phyloP scores from a whole-genome alignment of 345 rosid genomes.

The Hibiscus tridactylites region DNA sequence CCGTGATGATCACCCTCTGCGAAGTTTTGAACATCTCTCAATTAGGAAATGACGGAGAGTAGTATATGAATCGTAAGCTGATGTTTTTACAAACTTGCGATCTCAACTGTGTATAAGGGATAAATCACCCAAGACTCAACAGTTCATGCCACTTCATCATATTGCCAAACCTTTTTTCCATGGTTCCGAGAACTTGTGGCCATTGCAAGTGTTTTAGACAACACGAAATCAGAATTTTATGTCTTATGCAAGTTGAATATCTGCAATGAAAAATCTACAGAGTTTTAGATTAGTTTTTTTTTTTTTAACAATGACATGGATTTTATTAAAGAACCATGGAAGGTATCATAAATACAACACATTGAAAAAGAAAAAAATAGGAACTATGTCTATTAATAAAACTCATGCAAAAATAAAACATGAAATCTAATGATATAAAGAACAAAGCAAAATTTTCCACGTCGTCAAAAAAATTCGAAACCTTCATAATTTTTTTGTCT shows the following conservation, averaged over 20 bases:
- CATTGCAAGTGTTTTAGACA: conserved; percentile 9
- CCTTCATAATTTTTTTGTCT: too few species aligned
- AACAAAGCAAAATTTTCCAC: too few species aligned
- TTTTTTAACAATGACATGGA: too few species aligned
- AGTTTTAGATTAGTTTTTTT: too few species aligned
- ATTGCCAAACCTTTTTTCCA: neutral
- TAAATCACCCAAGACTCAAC: conserved; percentile 4
- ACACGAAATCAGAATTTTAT: conserved; percentile 10
- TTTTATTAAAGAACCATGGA: too few species aligned
- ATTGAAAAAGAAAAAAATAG: too few species aligned
- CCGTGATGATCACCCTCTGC: conserved; percentile 44
- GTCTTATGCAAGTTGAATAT: conserved; percentile 8
- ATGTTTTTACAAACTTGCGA: neutral
- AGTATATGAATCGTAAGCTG: neutral
- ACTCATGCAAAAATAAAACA: too few species aligned
- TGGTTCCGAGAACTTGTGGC: conserved; percentile 7
- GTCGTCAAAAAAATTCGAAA: too few species aligned
- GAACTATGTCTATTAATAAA: too few species aligned
- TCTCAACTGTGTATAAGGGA: conserved; percentile 16
- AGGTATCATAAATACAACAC: too few species aligned
- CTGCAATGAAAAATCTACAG: conserved; percentile 3
- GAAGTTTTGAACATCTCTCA: conserved; percentile 62
- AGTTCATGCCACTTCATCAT: neutral
- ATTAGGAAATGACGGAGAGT: conserved; percentile 37
- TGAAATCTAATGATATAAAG: too few species aligned